Base-by-base conservation (phyloP, 106 monocot species). In the Apostasia shenzhenica region DNA sequence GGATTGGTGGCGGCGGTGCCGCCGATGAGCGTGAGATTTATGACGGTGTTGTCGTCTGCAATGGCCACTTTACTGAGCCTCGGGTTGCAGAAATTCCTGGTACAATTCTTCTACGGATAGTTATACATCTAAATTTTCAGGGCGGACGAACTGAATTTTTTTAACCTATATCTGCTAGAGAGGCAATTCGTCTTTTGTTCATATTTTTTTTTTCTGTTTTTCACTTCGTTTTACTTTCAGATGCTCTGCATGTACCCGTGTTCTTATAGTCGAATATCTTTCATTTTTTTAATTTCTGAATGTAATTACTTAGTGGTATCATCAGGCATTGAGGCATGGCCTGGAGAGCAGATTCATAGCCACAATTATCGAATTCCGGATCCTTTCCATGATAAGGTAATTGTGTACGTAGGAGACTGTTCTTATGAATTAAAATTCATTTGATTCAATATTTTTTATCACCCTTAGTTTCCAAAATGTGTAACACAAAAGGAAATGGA, bases 321-420 rank as follows among this genome's bases (percentile, higher is more conserved):
- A 66, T 59, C 80, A 97, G 92, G 95, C 40, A 78, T 92, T 63
- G 85, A 81, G 38, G 38, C 54, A 13, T 92, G 97, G 97, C 92
- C 89, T 52, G 97, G 97, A 58, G 83, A 92, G 78, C 87, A 99
- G 74, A 75, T 99, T 49, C 97, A 97, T 69, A 97, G 97, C 69
- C 97, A 92, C 67, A 92, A 85, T 65, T 99, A 90, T 76, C 97
- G 97, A 51, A 69, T 85, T 55, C 89, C 97, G n/a, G 81, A 90
- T 54, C 82, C 84, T 45, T 92, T 92, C 47, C 41, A 37, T 52
- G 77, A 81, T 74, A 80, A 87, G 76, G 68, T 70, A 55, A 26
- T 26, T 26, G 26, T 26, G 26, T 26, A 26, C 26, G 26, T 26
- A 26, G 26, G 26, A 26, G 26, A 26, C 26, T 26, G 26, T 26